Conservation (phyloP, 2,329 filamentous ascomycete species). For the Neopestalotiopsis sp. region DNA sequence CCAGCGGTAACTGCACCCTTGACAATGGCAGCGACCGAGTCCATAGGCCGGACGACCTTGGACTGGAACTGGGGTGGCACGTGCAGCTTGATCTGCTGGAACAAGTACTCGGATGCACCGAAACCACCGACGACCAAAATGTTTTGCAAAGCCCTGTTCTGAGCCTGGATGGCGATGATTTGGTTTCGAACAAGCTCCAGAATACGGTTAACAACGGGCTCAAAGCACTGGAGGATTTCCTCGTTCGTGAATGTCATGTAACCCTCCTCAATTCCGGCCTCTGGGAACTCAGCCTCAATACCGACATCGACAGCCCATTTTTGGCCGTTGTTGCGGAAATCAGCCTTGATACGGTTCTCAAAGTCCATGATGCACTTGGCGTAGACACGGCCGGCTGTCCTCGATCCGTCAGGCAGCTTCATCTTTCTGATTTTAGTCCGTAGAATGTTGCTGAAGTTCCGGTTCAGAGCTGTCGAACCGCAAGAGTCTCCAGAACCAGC, state of each 20-base stretch:
- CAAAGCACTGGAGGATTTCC: slow-evolving; percentile 98
- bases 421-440: slow-evolving; percentile 98
- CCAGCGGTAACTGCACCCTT: slow-evolving; percentile 97
- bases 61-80: slow-evolving; percentile 98
- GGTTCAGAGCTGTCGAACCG: slow-evolving; percentile 96
- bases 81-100: slow-evolving; percentile 99
- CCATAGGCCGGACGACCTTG: slow-evolving; percentile 98
- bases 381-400: slow-evolving; percentile 97
- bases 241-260: slow-evolving; percentile 99
- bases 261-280: slow-evolving; percentile 96
- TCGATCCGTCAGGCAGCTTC: slow-evolving; percentile 96
- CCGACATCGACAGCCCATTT: slow-evolving; percentile 99
- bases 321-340: slow-evolving; percentile 98
- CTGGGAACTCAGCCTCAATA: slow-evolving; percentile 97
- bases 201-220: slow-evolving; percentile 97
- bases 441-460: slow-evolving; percentile 97
- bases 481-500: slow-evolving; percentile 97
- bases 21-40: slow-evolving; percentile 97
- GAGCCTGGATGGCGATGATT: slow-evolving; percentile 98
- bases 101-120: slow-evolving; percentile 97
- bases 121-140: slow-evolving; percentile 98
- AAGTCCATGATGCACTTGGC: slow-evolving; percentile 99
- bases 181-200: slow-evolving; percentile 95
- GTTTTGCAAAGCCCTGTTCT: slow-evolving; percentile 93
- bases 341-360: slow-evolving; percentile 98